A percentile compares a stretch with the other conserved stretches of the same genome.
Conservation (phyloP, 2,329 filamentous ascomycete species). For the Aspergillus eucalypticola region DNA sequence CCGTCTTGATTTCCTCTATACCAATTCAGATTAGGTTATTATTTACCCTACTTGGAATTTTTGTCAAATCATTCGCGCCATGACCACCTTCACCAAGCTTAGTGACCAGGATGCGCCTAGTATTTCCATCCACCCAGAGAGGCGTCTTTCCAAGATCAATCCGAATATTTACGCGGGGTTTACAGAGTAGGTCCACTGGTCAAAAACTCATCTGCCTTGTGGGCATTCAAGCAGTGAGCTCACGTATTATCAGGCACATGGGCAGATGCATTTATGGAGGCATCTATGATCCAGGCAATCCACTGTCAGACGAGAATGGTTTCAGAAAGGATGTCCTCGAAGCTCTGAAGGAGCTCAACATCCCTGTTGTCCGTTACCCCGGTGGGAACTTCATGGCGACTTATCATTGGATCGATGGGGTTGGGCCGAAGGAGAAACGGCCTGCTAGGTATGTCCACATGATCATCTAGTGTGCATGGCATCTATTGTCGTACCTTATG, state of each 20-base stretch:
- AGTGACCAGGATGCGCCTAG: constrained; percentile 60
- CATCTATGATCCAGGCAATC: constrained; percentile 75
- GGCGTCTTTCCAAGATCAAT: constrained; percentile 72
- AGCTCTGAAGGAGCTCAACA: constrained; percentile 70
- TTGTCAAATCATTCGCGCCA: constrained; percentile 36
- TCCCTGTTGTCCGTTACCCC: constrained; percentile 77
- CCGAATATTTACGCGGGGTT: constrained; percentile 83
- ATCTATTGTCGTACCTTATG: too few relatives aligned
- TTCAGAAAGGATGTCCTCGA: constrained; percentile 78
- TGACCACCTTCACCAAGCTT: constrained; percentile 74
- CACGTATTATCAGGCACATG: constrained; percentile 66
- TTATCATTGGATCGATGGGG: constrained; percentile 81
- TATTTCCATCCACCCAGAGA: constrained; percentile 65
- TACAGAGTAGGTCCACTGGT: constrained; percentile 63
- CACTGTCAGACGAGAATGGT: constrained; percentile 71
- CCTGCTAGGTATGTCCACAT: constrained; percentile 51
- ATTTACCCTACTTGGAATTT: not conserved
- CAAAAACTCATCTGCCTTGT: not conserved
- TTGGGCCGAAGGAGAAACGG: constrained; percentile 71
- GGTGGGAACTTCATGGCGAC: constrained; percentile 84
- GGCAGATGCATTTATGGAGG: constrained; percentile 85
- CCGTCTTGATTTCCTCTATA: not conserved
- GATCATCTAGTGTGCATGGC: too few relatives aligned
- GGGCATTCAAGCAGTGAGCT: constrained; percentile 8
- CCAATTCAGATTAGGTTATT: constrained; percentile 14